A percentile compares a stretch with the other conserved stretches of the same genome.
Evolutionary conservation across 441 rosid genomes (phyloP).

Genomic region (Hypseocharis bilobata): DNA sequence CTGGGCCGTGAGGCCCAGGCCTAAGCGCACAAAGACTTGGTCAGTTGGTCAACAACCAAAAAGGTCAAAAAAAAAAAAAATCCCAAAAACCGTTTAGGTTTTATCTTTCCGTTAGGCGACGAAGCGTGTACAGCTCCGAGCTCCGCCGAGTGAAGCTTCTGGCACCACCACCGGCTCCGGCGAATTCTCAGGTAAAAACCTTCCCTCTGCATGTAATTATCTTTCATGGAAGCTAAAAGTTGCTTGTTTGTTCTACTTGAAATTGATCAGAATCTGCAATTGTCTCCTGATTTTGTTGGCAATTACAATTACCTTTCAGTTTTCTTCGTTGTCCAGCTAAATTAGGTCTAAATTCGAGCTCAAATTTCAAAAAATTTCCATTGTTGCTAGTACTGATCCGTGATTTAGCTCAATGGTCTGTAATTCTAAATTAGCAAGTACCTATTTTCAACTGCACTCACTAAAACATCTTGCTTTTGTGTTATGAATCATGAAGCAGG

Average conservation of each 20-base stretch:
- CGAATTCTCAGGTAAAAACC: not conserved
- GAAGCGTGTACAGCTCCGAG: not conserved
- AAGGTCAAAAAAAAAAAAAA: too few relatives aligned
- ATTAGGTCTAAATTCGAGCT: not conserved
- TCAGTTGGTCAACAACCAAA: too few relatives aligned
- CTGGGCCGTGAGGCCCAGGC: not conserved
- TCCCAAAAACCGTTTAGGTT: not conserved
- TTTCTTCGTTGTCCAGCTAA: not conserved
- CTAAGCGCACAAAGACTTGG: not conserved
- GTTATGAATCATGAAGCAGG: slow-evolving; percentile 3
- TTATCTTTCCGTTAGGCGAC: not conserved
- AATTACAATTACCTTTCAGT: not conserved
- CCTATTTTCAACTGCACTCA: too few relatives aligned
- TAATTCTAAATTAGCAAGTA: too few relatives aligned
- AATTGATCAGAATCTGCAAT: not conserved
- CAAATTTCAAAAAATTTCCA: not conserved
- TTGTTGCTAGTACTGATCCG: not conserved
- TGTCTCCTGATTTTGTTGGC: not conserved
- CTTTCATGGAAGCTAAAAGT: not conserved
- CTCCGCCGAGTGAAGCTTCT: not conserved
- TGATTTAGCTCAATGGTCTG: not conserved
- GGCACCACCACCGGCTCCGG: not conserved
- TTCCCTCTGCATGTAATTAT: too few relatives aligned
- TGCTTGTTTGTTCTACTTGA: not conserved
- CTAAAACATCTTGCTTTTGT: not conserved